Evolutionary conservation across 139 green algal species (phyloP).

Genomic region (Micromonas commoda): DNA sequence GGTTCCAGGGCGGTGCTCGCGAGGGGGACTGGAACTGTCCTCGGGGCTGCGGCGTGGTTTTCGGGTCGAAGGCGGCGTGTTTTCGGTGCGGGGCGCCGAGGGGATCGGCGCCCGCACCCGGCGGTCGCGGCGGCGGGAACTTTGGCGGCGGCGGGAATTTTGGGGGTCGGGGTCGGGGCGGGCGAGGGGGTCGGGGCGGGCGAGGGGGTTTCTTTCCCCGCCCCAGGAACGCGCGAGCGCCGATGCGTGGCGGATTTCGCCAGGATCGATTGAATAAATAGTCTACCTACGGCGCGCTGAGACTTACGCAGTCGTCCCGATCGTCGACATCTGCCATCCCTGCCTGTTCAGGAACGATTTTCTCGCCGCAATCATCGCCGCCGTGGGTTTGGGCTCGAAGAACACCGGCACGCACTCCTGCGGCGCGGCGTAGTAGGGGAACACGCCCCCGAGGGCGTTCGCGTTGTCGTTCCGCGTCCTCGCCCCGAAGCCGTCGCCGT

Average conservation of each 20-base stretch:
- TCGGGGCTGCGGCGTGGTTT: not conserved
- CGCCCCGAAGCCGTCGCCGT: too few species aligned
- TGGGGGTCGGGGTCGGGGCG: not conserved
- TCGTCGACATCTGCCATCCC: not conserved
- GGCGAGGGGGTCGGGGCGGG: not conserved
- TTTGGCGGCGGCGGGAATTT: not conserved
- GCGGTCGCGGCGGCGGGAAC: not conserved
- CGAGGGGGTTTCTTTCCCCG: not conserved
- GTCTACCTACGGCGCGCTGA: not conserved
- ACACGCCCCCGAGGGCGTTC: not conserved
- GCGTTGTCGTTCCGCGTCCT: too few species aligned
- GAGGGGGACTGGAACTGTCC: not conserved
- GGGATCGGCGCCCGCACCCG: too few species aligned
- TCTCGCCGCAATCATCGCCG: not conserved
- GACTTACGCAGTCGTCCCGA: not conserved
- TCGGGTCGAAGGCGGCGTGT: not conserved
- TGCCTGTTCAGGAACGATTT: not conserved
- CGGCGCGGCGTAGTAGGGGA: constrained; percentile 7
- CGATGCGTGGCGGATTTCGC: not conserved
- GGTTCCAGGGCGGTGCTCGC: too few species aligned
- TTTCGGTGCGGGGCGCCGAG: not conserved
- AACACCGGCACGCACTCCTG: not conserved
- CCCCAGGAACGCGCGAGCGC: not conserved
- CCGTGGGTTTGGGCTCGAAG: constrained; percentile 2
- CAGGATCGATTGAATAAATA: not conserved